Evolutionary conservation across 1,139 yeast genomes (phyloP).

Genomic region (Candida neerlandica): DNA sequence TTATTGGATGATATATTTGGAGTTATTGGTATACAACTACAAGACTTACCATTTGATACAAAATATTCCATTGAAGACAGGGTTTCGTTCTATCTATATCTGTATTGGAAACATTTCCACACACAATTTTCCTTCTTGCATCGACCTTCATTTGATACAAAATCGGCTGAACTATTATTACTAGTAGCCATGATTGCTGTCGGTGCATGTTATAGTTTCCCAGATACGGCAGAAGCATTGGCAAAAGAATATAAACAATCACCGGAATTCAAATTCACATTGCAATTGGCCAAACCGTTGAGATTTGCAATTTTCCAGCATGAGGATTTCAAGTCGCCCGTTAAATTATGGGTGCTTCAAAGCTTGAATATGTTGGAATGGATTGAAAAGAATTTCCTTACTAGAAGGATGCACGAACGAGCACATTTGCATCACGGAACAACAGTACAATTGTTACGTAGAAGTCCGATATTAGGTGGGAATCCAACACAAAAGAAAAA

Average conservation of each 20-base stretch:
- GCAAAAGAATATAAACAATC: constrained; percentile 21
- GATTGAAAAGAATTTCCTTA: constrained; percentile 65
- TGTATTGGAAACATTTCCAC: constrained; percentile 63
- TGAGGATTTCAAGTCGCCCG: constrained; percentile 61
- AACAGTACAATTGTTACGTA: constrained; percentile 67
- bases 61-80: constrained; percentile 32
- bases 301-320: constrained; percentile 64
- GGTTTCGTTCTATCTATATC: constrained; percentile 28
- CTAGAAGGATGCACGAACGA: constrained; percentile 66
- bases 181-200: constrained; percentile 58
- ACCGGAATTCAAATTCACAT: constrained; percentile 30
- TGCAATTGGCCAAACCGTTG: constrained; percentile 58
- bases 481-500: constrained; percentile 46
- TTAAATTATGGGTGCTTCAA: constrained; percentile 68
- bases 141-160: constrained; percentile 62
- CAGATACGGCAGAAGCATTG: constrained; percentile 16
- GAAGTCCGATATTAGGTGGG: constrained; percentile 76
- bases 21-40: constrained; percentile 13
- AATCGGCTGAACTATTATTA: constrained; percentile 52
- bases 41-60: constrained; percentile 17
- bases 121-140: constrained; percentile 65
- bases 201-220: constrained; percentile 45
- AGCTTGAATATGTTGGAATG: constrained; percentile 63
- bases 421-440: constrained; percentile 80
- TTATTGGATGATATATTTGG: constrained; percentile 20